Evolutionary conservation across 2,329 filamentous ascomycete genomes (phyloP), one percentile per base, ranked within the genome.

Genomic region (Proliferodiscus dingleyae): DNA sequence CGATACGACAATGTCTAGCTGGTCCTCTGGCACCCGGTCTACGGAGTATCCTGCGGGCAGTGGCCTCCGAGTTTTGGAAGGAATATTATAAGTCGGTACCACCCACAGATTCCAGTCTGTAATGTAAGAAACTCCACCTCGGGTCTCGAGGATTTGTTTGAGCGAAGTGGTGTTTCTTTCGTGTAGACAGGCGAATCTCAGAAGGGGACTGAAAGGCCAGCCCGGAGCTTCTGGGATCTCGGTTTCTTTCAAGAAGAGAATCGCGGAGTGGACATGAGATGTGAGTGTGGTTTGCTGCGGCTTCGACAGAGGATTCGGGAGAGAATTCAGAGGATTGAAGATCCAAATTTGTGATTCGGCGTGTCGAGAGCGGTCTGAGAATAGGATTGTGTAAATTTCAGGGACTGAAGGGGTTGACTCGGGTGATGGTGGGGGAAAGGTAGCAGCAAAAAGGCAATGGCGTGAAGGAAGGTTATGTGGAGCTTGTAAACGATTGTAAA

Each of bases 371-470:
- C 60, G 51, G 40, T 62, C 60, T 3, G 59, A 52, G 41, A 61
- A 62, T 15, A 61, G 9, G n/a, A 62, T 51, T 8, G 58, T 62
- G 19, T 53, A 58, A 5, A 46, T 11, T 21, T 49, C 47, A 16
- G 55, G 50, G 7, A 47, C 29, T 5, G 18, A n/a, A 15, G 37
- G 19, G 10, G 34, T n/a, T 18, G 34, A 23, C 13, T 19, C 34
- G 2, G 36, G 13, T 4, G 30, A 4, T 43, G 37, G 33, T 18
- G 50, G 51, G n/a, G 53, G 46, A 23, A 61, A 60, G 0, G 57
- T 61, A 21, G 60, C 55, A 9, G 59, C 60, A 32, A 61, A 62
- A 30, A 60, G 44, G 38, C 60, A 62, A 21, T 58, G 58, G 22
- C 54, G 46, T 6, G 46, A 47, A 3, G 54, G 58, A 8, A 47